Percentiles rank a stretch among this genome's conserved stretches.
phyloP scores from a whole-genome alignment of 2,329 filamentous ascomycete genomes.

The Periglandula ipomoeae region DNA sequence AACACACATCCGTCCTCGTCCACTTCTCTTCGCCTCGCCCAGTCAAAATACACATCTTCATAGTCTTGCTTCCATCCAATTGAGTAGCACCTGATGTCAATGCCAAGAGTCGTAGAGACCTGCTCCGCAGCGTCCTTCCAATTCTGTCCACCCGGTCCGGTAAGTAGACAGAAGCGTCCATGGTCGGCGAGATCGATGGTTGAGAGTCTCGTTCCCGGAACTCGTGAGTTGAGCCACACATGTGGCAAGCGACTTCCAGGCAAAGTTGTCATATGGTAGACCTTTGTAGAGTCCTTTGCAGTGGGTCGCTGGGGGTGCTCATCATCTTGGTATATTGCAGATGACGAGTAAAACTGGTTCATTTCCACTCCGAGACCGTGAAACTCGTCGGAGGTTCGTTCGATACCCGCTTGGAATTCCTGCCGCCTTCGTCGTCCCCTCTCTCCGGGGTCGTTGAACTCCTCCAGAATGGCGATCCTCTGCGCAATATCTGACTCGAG shows the following conservation, averaged over 20 bases:
- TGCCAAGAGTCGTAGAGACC: conserved; percentile 27
- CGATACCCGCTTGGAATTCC: conserved; percentile 31
- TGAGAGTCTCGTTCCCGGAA: conserved; percentile 37
- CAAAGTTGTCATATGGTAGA: conserved; percentile 41
- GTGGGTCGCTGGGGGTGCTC: conserved; percentile 19
- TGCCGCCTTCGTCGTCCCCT: conserved; percentile 29
- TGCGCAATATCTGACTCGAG: conserved; percentile 27
- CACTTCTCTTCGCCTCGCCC: conserved; percentile 43
- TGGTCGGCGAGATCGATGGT: conserved; percentile 53
- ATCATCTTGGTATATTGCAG: conserved; percentile 35
- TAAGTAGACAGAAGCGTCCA: conserved; percentile 39
- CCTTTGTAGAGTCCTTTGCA: conserved; percentile 30
- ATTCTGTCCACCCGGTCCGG: conserved; percentile 43
- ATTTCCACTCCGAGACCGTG: conserved; percentile 50
- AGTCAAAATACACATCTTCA: conserved; percentile 54
- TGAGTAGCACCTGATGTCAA: conserved; percentile 38
- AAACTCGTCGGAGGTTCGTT: conserved; percentile 37
- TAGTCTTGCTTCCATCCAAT: conserved; percentile 52
- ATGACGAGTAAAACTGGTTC: conserved; percentile 44
- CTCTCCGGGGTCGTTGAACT: conserved; percentile 28
- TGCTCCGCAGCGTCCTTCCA: conserved; percentile 42
- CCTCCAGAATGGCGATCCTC: conserved; percentile 28
- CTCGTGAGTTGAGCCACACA: conserved; percentile 47
- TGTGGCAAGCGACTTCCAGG: conserved; percentile 53
- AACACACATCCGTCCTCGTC: conserved; percentile 49